Conservation (phyloP, 2,329 filamentous ascomycete genomes). For the Zasmidium citrigriseum region DNA sequence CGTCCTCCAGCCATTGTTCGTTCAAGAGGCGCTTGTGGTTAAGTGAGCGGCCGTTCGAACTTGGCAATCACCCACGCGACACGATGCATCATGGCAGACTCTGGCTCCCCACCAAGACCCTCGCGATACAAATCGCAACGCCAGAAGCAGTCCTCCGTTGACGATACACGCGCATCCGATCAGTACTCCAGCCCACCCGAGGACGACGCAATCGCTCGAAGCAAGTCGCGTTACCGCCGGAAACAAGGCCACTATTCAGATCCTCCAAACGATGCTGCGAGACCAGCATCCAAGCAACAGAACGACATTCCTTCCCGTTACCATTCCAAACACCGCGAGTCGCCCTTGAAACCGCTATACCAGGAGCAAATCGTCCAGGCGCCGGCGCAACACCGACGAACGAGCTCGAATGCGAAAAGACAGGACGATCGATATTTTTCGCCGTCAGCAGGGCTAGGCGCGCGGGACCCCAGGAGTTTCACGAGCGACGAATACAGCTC, state of each 20-base stretch:
- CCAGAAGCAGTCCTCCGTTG: constrained; percentile 16
- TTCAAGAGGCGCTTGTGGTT: background rate
- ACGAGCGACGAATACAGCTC: background rate
- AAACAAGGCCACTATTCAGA: constrained; percentile 20
- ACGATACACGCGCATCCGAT: constrained; percentile 8
- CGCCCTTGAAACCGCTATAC: constrained; percentile 17
- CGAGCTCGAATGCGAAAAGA: constrained; percentile 11
- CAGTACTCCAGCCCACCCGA: constrained; percentile 15
- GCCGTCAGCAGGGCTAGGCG: constrained; percentile 14
- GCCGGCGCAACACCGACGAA: constrained; percentile 13
- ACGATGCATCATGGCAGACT: constrained; percentile 23
- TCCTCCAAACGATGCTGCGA: constrained; percentile 10
- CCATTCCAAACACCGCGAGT: constrained; percentile 21
- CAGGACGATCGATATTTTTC: constrained; percentile 1
- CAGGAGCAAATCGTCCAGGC: constrained; percentile 18
- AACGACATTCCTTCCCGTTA: constrained; percentile 21
- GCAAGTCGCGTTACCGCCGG: constrained; percentile 34
- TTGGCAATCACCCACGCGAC: background rate
- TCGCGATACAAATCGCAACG: constrained; percentile 25
- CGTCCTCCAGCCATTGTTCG: background rate
- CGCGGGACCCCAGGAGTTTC: constrained; percentile 7
- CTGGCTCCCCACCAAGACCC: constrained; percentile 8
- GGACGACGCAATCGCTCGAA: constrained; percentile 27
- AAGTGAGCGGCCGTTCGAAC: background rate
- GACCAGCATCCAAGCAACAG: constrained; percentile 14